Evolutionary conservation across 2,329 filamentous ascomycete species (phyloP).

Genomic region (Penicillium hordei): DNA sequence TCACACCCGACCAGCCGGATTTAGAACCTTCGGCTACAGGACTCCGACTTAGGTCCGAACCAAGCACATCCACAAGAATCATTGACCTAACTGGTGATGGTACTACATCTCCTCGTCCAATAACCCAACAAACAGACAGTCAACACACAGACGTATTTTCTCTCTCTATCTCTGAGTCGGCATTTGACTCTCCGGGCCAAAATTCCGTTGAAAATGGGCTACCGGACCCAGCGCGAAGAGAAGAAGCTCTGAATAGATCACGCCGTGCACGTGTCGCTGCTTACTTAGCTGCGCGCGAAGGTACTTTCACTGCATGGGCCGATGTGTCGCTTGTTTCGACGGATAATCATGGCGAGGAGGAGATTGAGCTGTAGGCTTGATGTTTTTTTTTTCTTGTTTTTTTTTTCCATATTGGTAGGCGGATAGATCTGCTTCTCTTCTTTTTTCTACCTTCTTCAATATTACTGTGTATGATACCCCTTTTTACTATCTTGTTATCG

Average conservation of each 20-base stretch:
- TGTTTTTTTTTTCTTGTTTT: neutral
- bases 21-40: neutral
- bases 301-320: constrained; percentile 46
- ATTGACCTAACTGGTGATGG: constrained; percentile 5
- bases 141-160: constrained; percentile 23
- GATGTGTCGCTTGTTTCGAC: constrained; percentile 45
- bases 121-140: constrained; percentile 15
- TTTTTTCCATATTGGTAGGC: neutral
- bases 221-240: neutral
- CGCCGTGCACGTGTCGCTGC: constrained; percentile 32
- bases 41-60: neutral
- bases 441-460: neutral
- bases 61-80: neutral
- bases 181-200: constrained; percentile 12
- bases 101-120: neutral
- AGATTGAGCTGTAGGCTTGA: constrained; percentile 42
- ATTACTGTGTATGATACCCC: constrained; percentile 5
- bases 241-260: constrained; percentile 11
- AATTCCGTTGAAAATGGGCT: neutral
- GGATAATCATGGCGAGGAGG: constrained; percentile 44
- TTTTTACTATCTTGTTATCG: neutral
- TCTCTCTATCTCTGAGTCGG: constrained; percentile 21
- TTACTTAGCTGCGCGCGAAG: constrained; percentile 44
- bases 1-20: neutral
- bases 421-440: neutral